A percentile compares a stretch with the other conserved stretches of the same genome.
phyloP scores from a whole-genome alignment of 768 basidiomycete species.

The Suillus hirtellus region DNA sequence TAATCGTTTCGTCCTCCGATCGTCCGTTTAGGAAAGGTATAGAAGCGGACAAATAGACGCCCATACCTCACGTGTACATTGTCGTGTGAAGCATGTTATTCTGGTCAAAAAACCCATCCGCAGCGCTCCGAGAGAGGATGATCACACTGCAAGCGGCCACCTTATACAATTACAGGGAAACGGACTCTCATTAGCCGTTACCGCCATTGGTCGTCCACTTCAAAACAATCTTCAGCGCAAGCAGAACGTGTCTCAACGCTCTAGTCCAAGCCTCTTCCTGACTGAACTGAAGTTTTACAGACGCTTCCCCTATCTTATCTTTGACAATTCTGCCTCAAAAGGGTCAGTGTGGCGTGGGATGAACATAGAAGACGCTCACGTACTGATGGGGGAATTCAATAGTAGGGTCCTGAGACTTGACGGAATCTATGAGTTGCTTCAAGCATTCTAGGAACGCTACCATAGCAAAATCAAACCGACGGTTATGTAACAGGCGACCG shows the following conservation, averaged over 20 bases:
- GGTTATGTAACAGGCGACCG: constrained; percentile 87
- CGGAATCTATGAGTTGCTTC: constrained; percentile 87
- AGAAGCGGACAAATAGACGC: neutral
- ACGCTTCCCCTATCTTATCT: constrained; percentile 95
- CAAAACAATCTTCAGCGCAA: constrained; percentile 84
- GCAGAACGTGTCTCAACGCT: constrained; percentile 85
- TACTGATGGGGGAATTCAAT: constrained; percentile 88
- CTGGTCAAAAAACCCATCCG: neutral
- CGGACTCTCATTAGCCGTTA: constrained; percentile 48
- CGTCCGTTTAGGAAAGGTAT: neutral
- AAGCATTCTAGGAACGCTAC: constrained; percentile 95
- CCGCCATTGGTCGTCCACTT: constrained; percentile 84
- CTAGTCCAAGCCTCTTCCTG: constrained; percentile 97
- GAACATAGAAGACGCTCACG: constrained; percentile 34
- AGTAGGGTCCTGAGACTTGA: constrained; percentile 67
- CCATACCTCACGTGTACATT: neutral
- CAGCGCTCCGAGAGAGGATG: constrained; percentile 9
- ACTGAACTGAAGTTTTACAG: constrained; percentile 91
- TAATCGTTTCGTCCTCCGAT: neutral
- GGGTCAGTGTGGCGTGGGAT: neutral
- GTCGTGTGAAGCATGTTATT: neutral
- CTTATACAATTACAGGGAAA: neutral
- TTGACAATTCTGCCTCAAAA: constrained; percentile 65
- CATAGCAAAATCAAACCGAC: constrained; percentile 95
- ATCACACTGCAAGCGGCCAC: constrained; percentile 14